Conservation (phyloP, 495 filamentous ascomycete species). For the Cudoniella acicularis region DNA sequence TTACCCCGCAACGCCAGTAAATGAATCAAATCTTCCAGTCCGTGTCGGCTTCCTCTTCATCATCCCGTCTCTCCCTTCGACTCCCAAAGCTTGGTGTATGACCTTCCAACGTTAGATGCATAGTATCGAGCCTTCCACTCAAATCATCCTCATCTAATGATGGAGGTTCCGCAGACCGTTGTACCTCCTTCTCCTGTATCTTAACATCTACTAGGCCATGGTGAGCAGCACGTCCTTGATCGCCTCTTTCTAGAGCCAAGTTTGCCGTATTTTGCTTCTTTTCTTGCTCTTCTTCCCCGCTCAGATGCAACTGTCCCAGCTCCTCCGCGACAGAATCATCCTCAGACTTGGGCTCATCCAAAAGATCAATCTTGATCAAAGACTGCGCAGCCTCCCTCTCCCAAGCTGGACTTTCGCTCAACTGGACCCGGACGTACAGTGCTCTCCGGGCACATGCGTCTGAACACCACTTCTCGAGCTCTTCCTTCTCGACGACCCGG, state of each 20-base stretch:
- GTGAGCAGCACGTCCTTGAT: constrained; percentile 24
- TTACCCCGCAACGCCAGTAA: constrained; percentile 11
- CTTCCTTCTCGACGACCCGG: constrained; percentile 38
- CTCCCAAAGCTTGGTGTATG: constrained; percentile 32
- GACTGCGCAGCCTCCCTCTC: constrained; percentile 50
- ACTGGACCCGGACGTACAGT: constrained; percentile 81
- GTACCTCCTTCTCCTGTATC: constrained; percentile 46
- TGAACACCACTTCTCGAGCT: constrained; percentile 86
- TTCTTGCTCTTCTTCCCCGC: constrained; percentile 8
- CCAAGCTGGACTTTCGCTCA: constrained; percentile 75
- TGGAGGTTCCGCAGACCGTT: constrained; percentile 30
- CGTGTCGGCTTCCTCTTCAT: constrained; percentile 8
- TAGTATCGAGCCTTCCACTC: constrained; percentile 23
- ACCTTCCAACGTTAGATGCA: constrained; percentile 45
- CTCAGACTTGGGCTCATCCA: constrained; percentile 42
- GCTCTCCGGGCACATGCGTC: constrained; percentile 72
- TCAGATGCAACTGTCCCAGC: constrained; percentile 22
- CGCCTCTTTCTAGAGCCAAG: constrained; percentile 53
- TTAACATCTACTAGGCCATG: constrained; percentile 29
- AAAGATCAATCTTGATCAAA: constrained; percentile 42
- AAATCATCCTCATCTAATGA: constrained; percentile 26
- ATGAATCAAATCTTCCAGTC: constrained; percentile 16
- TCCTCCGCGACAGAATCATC: constrained; percentile 27
- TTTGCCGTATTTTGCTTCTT: constrained; percentile 32
- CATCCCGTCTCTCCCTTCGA: constrained; percentile 8